Percentiles rank a stretch among this genome's conserved stretches.
Evolutionary conservation across 169 alveolate species (phyloP).

Genomic region (Plasmodium vivax): DNA sequence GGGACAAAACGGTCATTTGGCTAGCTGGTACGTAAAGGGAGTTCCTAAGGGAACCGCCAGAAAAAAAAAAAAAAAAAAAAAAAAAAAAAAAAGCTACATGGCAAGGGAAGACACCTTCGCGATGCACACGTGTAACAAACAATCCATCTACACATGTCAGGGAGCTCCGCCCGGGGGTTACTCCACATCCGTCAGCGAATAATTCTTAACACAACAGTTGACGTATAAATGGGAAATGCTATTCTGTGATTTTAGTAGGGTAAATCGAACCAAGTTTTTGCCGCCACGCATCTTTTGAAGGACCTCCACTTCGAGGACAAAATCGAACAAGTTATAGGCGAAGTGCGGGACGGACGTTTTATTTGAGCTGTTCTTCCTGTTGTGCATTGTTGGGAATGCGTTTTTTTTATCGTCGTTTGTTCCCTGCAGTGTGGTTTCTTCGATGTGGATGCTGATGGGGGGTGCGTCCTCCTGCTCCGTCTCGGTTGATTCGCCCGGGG

Average conservation of each 20-base stretch:
- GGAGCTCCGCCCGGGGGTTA: background rate
- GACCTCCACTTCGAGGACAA: conserved; percentile 20
- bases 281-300: conserved; percentile 1
- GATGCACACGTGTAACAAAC: background rate
- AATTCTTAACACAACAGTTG: background rate
- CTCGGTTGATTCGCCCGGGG: background rate
- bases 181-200: conserved; percentile 5
- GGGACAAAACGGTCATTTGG: background rate
- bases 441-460: background rate
- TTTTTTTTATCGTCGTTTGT: background rate
- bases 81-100: conserved; percentile 1
- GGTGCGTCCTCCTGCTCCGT: background rate
- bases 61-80: background rate
- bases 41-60: background rate
- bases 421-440: background rate
- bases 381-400: background rate
- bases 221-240: conserved; percentile 1
- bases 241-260: conserved; percentile 31
- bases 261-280: conserved; percentile 15
- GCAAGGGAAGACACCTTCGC: background rate
- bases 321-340: conserved; percentile 18
- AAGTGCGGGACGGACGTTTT: conserved; percentile 10
- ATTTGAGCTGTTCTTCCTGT: background rate
- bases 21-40: background rate
- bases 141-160: background rate